Evolutionary conservation across 192 early-diverging fungal species (phyloP).

Genomic region (Coemansia sp.): DNA sequence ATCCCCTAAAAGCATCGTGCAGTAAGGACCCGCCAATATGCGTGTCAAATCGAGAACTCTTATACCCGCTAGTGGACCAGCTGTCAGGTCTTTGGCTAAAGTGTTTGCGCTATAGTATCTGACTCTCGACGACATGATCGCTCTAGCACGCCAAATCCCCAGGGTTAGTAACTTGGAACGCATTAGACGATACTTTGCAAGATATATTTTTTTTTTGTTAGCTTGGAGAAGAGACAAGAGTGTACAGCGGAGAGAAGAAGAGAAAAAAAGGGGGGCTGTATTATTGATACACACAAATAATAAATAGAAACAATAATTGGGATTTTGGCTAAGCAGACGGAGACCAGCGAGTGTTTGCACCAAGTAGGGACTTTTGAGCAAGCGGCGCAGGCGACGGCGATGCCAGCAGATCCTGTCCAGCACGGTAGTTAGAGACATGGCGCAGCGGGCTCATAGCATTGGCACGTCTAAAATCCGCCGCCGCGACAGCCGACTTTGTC

Average conservation of each 20-base stretch:
- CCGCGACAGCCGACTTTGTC: constrained; percentile 21
- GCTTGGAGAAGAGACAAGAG: not conserved
- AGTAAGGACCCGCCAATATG: constrained; percentile 77
- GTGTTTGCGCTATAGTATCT: constrained; percentile 8
- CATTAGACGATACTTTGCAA: not conserved
- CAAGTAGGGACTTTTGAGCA: constrained; percentile 6
- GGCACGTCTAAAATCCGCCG: constrained; percentile 23
- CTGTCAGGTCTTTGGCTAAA: not conserved
- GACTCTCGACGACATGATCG: not conserved
- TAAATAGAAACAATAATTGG: constrained; percentile 11
- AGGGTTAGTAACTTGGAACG: not conserved
- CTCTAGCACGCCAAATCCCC: not conserved
- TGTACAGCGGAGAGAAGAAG: not conserved
- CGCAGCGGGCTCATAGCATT: constrained; percentile 34
- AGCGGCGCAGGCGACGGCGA: constrained; percentile 10
- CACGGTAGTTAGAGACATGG: constrained; percentile 14
- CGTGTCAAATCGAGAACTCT: constrained; percentile 75
- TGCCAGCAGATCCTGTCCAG: constrained; percentile 1
- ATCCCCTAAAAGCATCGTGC: constrained; percentile 78
- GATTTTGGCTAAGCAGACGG: constrained; percentile 21
- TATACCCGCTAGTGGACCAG: constrained; percentile 65
- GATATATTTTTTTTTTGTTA: not conserved
- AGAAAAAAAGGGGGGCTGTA: not conserved
- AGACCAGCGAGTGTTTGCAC: constrained; percentile 31
- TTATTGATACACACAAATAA: constrained; percentile 29